phyloP scores from a whole-genome alignment of 495 filamentous ascomycete genomes.

The Arthonia radiata region DNA sequence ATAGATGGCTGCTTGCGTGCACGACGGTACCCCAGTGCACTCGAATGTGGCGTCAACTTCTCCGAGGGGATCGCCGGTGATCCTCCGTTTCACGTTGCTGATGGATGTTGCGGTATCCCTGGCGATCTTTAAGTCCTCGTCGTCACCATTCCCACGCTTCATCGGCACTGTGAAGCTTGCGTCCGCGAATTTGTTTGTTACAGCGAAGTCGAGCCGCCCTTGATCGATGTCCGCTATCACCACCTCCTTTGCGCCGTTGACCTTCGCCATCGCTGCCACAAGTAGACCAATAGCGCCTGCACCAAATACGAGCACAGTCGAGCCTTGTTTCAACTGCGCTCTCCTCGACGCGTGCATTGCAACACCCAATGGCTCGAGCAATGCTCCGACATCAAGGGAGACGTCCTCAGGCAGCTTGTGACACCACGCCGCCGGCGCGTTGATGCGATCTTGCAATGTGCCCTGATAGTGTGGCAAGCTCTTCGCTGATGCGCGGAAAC shows the following conservation, averaged over 20 bases:
- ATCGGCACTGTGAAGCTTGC: conserved; percentile 9
- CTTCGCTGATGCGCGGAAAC: conserved; percentile 59
- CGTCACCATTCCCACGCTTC: conserved; percentile 22
- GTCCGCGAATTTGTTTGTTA: conserved; percentile 41
- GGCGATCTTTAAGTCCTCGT: conserved; percentile 33
- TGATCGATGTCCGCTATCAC: conserved; percentile 61
- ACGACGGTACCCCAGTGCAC: conserved; percentile 72
- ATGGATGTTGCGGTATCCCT: conserved; percentile 29
- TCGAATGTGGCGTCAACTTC: conserved; percentile 68
- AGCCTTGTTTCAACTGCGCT: conserved; percentile 24
- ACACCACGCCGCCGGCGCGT: conserved; percentile 45
- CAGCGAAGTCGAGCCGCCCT: conserved; percentile 46
- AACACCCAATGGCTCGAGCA: conserved; percentile 59
- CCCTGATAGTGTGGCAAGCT: conserved; percentile 57
- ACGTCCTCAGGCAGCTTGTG: conserved; percentile 35
- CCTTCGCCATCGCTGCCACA: conserved; percentile 35
- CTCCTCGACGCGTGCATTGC: conserved; percentile 49
- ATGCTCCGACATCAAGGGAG: conserved; percentile 41
- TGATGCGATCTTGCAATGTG: conserved; percentile 55
- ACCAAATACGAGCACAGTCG: conserved; percentile 48
- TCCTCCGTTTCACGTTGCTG: conserved; percentile 10
- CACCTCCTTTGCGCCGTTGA: conserved; percentile 39
- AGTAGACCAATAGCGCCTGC: conserved; percentile 62
- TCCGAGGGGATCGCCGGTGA: conserved; percentile 23
- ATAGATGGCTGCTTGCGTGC: conserved; percentile 70